These are phyloP conservation scores for Scedosporium aurantiacum DNA, from an alignment of 2,329 filamentous ascomycete species.

Conservation along the genomic window DNA sequence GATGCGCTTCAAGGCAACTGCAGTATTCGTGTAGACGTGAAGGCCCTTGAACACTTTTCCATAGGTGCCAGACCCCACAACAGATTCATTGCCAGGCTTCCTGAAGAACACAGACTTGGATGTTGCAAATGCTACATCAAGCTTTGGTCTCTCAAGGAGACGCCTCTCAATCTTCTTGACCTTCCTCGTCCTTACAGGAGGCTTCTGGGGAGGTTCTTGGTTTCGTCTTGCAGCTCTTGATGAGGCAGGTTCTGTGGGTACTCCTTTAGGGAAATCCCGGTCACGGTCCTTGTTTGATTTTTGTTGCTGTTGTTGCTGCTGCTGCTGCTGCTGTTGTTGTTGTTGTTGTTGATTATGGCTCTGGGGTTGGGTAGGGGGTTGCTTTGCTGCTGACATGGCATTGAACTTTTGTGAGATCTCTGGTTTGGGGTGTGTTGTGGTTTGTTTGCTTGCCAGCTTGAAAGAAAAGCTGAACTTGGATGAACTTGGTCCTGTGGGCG, in stretches of 20 bases:
- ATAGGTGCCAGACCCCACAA: slow-evolving; percentile 90
- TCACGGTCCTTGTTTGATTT: slow-evolving; percentile 18
- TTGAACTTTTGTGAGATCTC: slow-evolving; percentile 62
- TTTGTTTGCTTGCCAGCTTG: slow-evolving; percentile 57
- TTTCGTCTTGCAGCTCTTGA: slow-evolving; percentile 21
- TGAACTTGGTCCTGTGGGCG: slow-evolving; percentile 34
- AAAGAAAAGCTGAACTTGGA: slow-evolving; percentile 89
- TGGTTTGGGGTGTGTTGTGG: slow-evolving; percentile 46
- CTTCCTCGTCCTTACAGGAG: slow-evolving; percentile 43
- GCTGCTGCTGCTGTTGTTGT: slow-evolving; percentile 17
- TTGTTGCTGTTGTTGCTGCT: slow-evolving; percentile 11
- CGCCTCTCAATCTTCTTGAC: slow-evolving; percentile 60
- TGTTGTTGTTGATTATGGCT: background rate
- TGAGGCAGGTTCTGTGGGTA: slow-evolving; percentile 44
- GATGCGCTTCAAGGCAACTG: slow-evolving; percentile 81
- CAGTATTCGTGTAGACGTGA: slow-evolving; percentile 77
- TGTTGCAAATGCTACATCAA: slow-evolving; percentile 59
- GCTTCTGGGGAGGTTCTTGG: slow-evolving; percentile 1
- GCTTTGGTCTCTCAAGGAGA: slow-evolving; percentile 57
- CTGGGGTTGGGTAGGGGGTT: slow-evolving; percentile 2
- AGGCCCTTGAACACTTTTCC: slow-evolving; percentile 92
- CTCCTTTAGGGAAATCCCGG: slow-evolving; percentile 36
- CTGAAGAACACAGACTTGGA: slow-evolving; percentile 90
- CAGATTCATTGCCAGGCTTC: slow-evolving; percentile 95
- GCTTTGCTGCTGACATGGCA: slow-evolving; percentile 42